These are phyloP conservation scores for Aspergillus sparsus DNA, from an alignment of 495 filamentous ascomycete species.

Conservation along the genomic window DNA sequence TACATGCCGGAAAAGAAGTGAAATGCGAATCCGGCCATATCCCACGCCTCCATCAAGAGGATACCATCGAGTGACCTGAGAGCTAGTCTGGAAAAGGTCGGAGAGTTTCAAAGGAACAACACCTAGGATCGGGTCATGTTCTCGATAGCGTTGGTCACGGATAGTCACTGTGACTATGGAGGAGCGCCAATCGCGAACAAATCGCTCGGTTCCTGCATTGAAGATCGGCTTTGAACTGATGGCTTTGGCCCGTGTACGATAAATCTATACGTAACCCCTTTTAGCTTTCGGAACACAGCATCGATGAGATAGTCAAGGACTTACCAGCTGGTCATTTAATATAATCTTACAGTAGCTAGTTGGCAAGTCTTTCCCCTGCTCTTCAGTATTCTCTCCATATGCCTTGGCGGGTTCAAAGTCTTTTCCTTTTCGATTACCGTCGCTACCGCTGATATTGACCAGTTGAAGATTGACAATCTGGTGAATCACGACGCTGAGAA, in stretches of 20 bases:
- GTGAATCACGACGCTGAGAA: conserved; percentile 81
- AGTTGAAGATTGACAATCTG: conserved; percentile 94
- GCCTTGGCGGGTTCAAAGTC: conserved; percentile 90
- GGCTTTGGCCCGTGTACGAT: conserved; percentile 87
- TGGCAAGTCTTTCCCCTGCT: conserved; percentile 74
- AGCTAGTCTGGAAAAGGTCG: conserved; percentile 80
- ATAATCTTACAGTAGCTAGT: conserved; percentile 90
- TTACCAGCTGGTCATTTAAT: conserved; percentile 80
- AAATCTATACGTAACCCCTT: conserved; percentile 49
- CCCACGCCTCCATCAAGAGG: conserved; percentile 69
- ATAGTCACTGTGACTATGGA: conserved; percentile 83
- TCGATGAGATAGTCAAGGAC: conserved; percentile 7
- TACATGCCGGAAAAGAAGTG: conserved; percentile 80
- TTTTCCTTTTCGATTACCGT: conserved; percentile 66
- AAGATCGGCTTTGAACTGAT: conserved; percentile 94
- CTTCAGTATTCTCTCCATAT: conserved; percentile 80
- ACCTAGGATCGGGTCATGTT: conserved; percentile 93
- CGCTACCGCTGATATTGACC: conserved; percentile 65
- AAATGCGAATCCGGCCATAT: conserved; percentile 88
- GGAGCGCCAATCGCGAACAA: conserved; percentile 92
- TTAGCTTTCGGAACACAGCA: not conserved
- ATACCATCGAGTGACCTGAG: conserved; percentile 73
- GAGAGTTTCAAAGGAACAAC: conserved; percentile 85
- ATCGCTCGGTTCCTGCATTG: conserved; percentile 92
- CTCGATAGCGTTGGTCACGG: conserved; percentile 79